Evolutionary conservation across 2,329 filamentous ascomycete species (phyloP), one percentile per base, ranked within the genome.

Genomic region (Sporothrix inflata): DNA sequence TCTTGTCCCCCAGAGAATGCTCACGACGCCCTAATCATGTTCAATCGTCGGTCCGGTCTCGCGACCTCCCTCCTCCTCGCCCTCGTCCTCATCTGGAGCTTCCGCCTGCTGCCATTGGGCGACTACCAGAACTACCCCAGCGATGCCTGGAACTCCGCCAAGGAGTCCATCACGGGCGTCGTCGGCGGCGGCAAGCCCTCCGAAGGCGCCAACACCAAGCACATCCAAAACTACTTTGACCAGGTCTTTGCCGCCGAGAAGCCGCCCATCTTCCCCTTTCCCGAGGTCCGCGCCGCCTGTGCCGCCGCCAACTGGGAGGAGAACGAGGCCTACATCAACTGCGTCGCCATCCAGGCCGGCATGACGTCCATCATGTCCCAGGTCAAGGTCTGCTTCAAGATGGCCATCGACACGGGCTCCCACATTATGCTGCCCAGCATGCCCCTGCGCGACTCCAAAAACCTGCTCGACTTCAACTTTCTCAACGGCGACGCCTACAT

Each of bases 321-420:
- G 45, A 75, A 80, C 49, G 76, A 77, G 49, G 77, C 78, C 5
- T 81, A 79, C 67, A 70, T 81, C 30, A 74, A 79, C 70, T 81
- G 80, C 73, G 77, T 72, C 19, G 77, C 75, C 47, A 81, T 81
- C 68, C 70, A 75, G 21, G 78, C 78, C 11, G 80, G 79, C 34
- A 74, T 81, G 63, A 80, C 79, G 6, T 76, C 74, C 45, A 79
- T 81, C 69, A 76, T 81, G 69, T 80, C 78, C 7, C 78, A 80
- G 73, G 72, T 81, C 57, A 81, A 79, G 74, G 77, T 78, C 30
- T 81, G 80, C 71, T 72, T 81, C 42, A 80, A 81, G 74, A 80
- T 80, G 78, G 79, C 79, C 61, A 63, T 80, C 14, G 79, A 80
- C 6, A 74, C 79, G 3, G 79, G 79, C 19, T 75, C 76, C 1